Conservation (phyloP, 495 filamentous ascomycete genomes). For the Aspergillus panamensis region DNA sequence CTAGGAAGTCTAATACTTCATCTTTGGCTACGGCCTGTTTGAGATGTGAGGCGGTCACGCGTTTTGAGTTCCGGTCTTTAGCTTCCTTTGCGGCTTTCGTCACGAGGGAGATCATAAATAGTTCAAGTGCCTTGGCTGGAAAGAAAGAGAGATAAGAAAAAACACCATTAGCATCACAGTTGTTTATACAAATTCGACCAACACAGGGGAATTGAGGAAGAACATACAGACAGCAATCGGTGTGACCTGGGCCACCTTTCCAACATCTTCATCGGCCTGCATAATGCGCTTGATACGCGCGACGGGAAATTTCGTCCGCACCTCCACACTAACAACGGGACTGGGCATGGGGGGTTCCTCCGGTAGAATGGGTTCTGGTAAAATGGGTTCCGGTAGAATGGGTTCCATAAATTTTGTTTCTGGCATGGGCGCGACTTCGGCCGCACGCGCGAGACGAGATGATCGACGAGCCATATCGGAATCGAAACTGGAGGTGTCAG, state of each 20-base stretch:
- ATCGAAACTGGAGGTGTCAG: slow-evolving; percentile 24
- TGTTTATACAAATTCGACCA: not conserved
- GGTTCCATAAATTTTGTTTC: slow-evolving; percentile 42
- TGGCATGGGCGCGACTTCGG: slow-evolving; percentile 27
- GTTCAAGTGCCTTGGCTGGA: slow-evolving; percentile 79
- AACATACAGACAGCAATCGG: slow-evolving; percentile 84
- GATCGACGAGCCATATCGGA: slow-evolving; percentile 47
- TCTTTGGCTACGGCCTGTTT: slow-evolving; percentile 83
- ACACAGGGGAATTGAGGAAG: not conserved
- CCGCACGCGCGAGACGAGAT: slow-evolving; percentile 38
- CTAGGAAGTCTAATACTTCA: slow-evolving; percentile 88
- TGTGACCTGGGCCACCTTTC: slow-evolving; percentile 96
- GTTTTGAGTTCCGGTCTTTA: slow-evolving; percentile 75
- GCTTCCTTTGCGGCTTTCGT: slow-evolving; percentile 82
- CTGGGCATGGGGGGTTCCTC: slow-evolving; percentile 19
- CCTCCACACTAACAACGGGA: slow-evolving; percentile 54
- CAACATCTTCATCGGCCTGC: slow-evolving; percentile 98
- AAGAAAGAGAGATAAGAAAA: too few species aligned
- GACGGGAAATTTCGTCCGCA: slow-evolving; percentile 95
- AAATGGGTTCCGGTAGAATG: slow-evolving; percentile 26
- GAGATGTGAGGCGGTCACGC: slow-evolving; percentile 83
- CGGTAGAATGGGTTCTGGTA: slow-evolving; percentile 24
- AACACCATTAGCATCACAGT: not conserved
- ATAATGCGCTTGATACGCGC: slow-evolving; percentile 99
- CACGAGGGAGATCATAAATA: slow-evolving; percentile 95